These are phyloP conservation scores for Solanum pinnatisectum DNA, from an alignment of 257 asterid species.

Conservation along the genomic window DNA sequence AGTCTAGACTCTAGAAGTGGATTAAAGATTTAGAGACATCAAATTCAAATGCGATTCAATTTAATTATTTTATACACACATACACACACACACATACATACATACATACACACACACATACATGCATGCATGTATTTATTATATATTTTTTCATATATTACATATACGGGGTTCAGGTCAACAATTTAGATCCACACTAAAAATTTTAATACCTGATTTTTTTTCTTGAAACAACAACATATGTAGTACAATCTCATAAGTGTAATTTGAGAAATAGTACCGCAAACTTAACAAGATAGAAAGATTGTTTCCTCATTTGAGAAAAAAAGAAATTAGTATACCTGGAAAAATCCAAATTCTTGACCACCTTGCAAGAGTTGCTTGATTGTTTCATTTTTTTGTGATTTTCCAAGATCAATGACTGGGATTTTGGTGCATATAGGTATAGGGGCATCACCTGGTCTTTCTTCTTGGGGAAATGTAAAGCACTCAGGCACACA, in stretches of 20 bases:
- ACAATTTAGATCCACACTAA: background rate
- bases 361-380: constrained; percentile 19
- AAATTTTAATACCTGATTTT: background rate
- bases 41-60: background rate
- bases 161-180: background rate
- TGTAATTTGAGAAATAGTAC: too few species aligned
- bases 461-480: constrained; percentile 30
- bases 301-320: background rate
- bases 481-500: constrained; percentile 36
- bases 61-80: too few species aligned
- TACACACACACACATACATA: too few species aligned
- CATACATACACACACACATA: too few species aligned
- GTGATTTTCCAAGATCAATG: constrained; percentile 25
- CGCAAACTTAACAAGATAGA: background rate
- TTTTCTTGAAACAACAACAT: background rate
- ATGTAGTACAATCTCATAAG: too few species aligned
- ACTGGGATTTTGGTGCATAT: constrained; percentile 30
- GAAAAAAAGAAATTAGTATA: background rate
- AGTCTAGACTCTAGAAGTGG: background rate
- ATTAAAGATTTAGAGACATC: background rate
- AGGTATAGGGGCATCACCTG: constrained; percentile 33
- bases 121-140: too few species aligned
- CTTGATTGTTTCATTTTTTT: background rate
- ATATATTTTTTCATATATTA: too few species aligned
- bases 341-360: constrained; percentile 39